phyloP scores from a whole-genome alignment of 2,329 filamentous ascomycete species.

The Fusarium udum region DNA sequence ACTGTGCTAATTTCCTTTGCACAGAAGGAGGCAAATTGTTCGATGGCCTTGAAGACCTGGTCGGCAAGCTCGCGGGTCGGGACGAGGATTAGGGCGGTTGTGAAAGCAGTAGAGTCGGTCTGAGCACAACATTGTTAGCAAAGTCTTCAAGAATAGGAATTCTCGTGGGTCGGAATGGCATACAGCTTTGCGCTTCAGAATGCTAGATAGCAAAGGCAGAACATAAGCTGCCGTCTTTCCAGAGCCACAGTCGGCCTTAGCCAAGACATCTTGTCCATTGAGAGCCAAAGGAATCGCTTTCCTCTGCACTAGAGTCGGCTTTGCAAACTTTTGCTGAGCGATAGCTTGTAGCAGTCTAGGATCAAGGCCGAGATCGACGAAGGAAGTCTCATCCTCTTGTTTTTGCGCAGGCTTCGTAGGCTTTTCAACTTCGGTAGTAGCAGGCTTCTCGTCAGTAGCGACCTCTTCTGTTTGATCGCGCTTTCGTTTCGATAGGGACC shows the following conservation, averaged over 20 bases:
- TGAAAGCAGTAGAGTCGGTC: conserved; percentile 63
- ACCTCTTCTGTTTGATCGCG: conserved; percentile 65
- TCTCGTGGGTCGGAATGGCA: conserved; percentile 14
- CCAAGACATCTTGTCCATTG: conserved; percentile 87
- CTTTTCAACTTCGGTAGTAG: conserved; percentile 42
- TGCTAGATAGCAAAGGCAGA: conserved; percentile 84
- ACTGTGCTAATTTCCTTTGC: conserved; percentile 82
- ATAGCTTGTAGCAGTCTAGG: conserved; percentile 86
- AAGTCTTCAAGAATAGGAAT: neutral
- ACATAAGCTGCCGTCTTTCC: conserved; percentile 98
- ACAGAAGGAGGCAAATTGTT: conserved; percentile 82
- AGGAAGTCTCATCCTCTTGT: conserved; percentile 60
- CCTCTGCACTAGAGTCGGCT: conserved; percentile 88
- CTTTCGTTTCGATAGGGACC: conserved; percentile 63
- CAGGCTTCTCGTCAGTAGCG: conserved; percentile 43
- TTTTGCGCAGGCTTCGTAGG: conserved; percentile 37
- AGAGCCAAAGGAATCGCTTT: conserved; percentile 89
- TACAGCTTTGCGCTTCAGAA: conserved; percentile 80
- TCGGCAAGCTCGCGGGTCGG: conserved; percentile 94
- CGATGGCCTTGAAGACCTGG: conserved; percentile 83
- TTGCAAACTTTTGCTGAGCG: conserved; percentile 82
- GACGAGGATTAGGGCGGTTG: conserved; percentile 86
- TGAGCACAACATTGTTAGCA: conserved; percentile 41
- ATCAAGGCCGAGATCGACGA: conserved; percentile 83
- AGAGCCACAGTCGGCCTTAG: conserved; percentile 92